Evolutionary conservation across 139 green algal species (phyloP), one percentile per base, ranked within the genome.

Genomic region (Edaphochlamys debaryana): DNA sequence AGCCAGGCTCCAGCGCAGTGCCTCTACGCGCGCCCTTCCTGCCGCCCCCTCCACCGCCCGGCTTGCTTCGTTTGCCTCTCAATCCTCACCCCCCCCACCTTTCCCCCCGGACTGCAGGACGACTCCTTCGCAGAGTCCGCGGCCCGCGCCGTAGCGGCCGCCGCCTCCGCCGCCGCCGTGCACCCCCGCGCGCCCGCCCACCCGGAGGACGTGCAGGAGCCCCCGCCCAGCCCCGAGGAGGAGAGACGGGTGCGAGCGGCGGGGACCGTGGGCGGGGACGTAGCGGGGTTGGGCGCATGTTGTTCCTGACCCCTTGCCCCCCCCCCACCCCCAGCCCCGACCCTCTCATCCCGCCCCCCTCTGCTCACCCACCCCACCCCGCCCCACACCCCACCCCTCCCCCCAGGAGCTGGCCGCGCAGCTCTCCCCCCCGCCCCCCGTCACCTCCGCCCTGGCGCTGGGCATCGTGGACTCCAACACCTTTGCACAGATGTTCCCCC

Each of bases 401-500:
- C 17, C 17, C 22, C 58, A 81, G 74, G 74, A 71, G 2, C 38
- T 69, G 17, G 30, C 75, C 0, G 30, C 56, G 7, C 41, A 50
- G 41, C 62, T 82, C 23, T 27, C 11, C 22, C 75, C 62, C 1
- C 41, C 3, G 8, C 75, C 60, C 30, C 1, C 13, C 17, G 60
- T 67, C 0, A 7, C 42, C 40, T 42, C 77, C 27, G 75, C 74
- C 48, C 25, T 52, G 32, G 77, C 30, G 3, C 42, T 83, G 45
- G 77, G 64, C n/a, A 74, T 83, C 45, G 4, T 19, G 32, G 77
- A 83, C 42, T 58, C 32, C 63, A 83, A 83, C 77, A 32, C 63
- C 62, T 83, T 42, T 45, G 32, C 34, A 4, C 63, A 75, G 32
- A 22, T 83, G 25, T 64, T 82, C 41, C 74, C 74, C 8, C 38